phyloP scores from a whole-genome alignment of 176 grass and related monocot species.

The Oryza glaberrima region DNA sequence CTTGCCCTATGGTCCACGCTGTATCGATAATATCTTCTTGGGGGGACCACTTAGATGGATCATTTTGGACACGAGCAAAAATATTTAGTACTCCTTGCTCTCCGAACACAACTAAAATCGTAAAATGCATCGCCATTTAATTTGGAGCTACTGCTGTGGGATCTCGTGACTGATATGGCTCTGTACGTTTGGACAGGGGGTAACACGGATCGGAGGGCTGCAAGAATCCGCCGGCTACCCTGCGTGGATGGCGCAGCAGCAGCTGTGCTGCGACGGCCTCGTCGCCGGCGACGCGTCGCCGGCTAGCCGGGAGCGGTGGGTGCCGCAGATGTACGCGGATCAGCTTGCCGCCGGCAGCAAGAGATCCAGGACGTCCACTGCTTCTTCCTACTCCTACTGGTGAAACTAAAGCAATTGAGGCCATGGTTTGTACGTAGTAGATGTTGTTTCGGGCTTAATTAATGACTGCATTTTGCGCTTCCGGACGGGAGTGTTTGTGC shows the following conservation, averaged over 20 bases:
- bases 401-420: slow-evolving; percentile 30
- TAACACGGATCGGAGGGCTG: not conserved
- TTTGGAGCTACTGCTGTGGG: not conserved
- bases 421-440: not conserved
- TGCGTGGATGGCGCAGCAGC: slow-evolving; percentile 57
- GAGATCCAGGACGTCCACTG: slow-evolving; percentile 42
- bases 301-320: slow-evolving; percentile 37
- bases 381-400: slow-evolving; percentile 36
- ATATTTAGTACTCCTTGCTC: not conserved
- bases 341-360: slow-evolving; percentile 37
- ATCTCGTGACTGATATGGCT: slow-evolving; percentile 11
- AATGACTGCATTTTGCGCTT: slow-evolving; percentile 32
- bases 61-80: not conserved
- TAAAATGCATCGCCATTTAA: not conserved
- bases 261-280: slow-evolving; percentile 44
- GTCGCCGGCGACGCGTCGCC: not conserved
- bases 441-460: slow-evolving; percentile 22
- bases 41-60: slow-evolving; percentile 5
- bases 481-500: slow-evolving; percentile 7
- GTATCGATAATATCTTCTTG: not conserved
- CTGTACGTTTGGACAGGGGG: slow-evolving; percentile 48
- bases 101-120: no score
- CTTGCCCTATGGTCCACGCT: slow-evolving; percentile 38
- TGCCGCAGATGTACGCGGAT: slow-evolving; percentile 63
- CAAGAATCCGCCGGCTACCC: slow-evolving; percentile 31